These are phyloP conservation scores for Arthonia radiata DNA, from an alignment of 495 filamentous ascomycete genomes.

Conservation along the genomic window DNA sequence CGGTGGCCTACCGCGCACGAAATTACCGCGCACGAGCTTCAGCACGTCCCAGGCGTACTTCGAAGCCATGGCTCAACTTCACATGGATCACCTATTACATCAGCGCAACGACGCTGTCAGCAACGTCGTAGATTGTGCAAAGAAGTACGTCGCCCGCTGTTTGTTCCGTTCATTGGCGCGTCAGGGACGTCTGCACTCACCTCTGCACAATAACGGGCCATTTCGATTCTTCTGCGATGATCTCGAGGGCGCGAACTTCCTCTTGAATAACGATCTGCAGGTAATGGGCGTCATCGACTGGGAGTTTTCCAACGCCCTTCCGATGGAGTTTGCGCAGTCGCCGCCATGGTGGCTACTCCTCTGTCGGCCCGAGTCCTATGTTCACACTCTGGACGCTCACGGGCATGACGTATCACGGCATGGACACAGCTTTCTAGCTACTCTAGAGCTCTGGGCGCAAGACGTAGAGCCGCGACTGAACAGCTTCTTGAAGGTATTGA, in stretches of 20 bases:
- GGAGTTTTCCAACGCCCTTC: constrained; percentile 21
- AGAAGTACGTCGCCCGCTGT: constrained; percentile 14
- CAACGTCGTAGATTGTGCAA: constrained; percentile 13
- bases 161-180: constrained; percentile 13
- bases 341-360: constrained; percentile 22
- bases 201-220: too few relatives aligned
- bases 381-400: constrained; percentile 9
- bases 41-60: constrained; percentile 17
- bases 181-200: constrained; percentile 9
- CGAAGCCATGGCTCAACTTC: constrained; percentile 16
- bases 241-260: too few relatives aligned
- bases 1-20: constrained; percentile 9
- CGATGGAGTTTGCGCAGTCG: constrained; percentile 15
- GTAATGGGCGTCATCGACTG: constrained; percentile 13
- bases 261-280: constrained; percentile 5
- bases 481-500: too few relatives aligned
- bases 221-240: too few relatives aligned
- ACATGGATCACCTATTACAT: constrained; percentile 15
- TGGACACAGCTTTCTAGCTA: not conserved
- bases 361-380: constrained; percentile 14
- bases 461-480: too few relatives aligned
- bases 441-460: too few relatives aligned
- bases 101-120: constrained; percentile 18
- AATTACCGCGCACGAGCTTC: constrained; percentile 5
- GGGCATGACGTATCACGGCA: not conserved